A percentile compares a stretch with the other conserved stretches of the same genome.
Evolutionary conservation across 805 yeast genomes (phyloP).

Genomic region (Lipomyces starkeyi): DNA sequence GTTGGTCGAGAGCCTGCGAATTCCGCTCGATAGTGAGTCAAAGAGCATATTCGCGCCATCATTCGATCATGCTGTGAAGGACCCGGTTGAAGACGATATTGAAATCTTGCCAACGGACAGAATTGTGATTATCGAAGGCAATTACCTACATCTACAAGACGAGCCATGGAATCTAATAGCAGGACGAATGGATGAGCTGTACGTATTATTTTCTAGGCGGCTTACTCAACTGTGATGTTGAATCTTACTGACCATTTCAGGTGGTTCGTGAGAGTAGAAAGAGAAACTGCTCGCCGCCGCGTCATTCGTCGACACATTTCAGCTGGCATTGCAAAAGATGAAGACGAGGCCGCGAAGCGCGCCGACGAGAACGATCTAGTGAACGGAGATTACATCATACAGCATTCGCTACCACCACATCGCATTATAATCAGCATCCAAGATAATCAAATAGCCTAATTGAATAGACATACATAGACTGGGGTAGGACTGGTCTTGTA

Average conservation of each 20-base stretch:
- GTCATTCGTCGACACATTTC: constrained; percentile 52
- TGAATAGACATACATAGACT: not conserved
- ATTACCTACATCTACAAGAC: constrained; percentile 65
- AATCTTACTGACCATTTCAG: constrained; percentile 17
- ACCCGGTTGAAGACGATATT: constrained; percentile 66
- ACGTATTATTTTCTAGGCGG: not conserved
- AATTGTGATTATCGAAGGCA: constrained; percentile 75
- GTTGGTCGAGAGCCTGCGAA: constrained; percentile 45
- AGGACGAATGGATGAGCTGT: constrained; percentile 47
- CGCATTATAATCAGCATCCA: constrained; percentile 26
- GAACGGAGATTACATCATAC: constrained; percentile 59
- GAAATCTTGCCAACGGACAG: constrained; percentile 54
- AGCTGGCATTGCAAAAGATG: constrained; percentile 47
- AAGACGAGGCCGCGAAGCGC: constrained; percentile 47
- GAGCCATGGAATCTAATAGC: constrained; percentile 64
- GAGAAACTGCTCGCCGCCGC: constrained; percentile 51
- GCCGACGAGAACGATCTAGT: constrained; percentile 59
- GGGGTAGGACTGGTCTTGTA: not conserved
- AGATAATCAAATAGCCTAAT: constrained; percentile 2
- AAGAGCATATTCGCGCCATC: constrained; percentile 56
- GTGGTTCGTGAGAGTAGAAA: constrained; percentile 57
- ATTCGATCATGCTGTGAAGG: constrained; percentile 69
- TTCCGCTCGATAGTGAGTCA: constrained; percentile 39
- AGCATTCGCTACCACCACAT: constrained; percentile 41
- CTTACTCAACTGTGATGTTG: not conserved